Percentiles rank a stretch among this genome's conserved stretches.
Evolutionary conservation across 768 basidiomycete genomes (phyloP).

Genomic region (Pulveroboletus frians): DNA sequence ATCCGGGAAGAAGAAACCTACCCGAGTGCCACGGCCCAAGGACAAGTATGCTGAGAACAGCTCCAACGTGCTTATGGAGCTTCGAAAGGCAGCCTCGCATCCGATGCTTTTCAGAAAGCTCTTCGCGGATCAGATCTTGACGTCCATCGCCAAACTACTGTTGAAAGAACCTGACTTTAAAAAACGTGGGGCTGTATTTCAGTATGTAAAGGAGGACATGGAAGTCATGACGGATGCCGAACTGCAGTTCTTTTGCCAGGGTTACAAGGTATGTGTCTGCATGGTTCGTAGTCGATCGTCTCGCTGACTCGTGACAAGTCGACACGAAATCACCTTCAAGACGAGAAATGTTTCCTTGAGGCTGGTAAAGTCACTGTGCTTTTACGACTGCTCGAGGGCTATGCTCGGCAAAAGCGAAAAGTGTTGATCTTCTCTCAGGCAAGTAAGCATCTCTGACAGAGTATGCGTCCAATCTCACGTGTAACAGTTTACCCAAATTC

Average conservation of each 20-base stretch:
- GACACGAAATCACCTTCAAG: constrained; percentile 67
- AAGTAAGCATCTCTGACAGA: constrained; percentile 13
- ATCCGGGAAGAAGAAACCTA: constrained; percentile 28
- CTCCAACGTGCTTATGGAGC: constrained; percentile 93
- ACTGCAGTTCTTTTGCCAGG: constrained; percentile 77
- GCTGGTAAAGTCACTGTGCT: constrained; percentile 84
- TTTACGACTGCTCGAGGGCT: constrained; percentile 63
- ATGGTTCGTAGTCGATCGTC: not conserved
- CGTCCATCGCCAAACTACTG: constrained; percentile 71
- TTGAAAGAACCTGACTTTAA: constrained; percentile 91
- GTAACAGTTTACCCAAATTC: constrained; percentile 84
- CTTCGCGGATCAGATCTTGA: constrained; percentile 74
- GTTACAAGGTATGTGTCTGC: constrained; percentile 63
- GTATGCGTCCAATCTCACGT: not conserved
- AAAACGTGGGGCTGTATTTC: constrained; percentile 71
- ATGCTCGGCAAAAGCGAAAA: constrained; percentile 65
- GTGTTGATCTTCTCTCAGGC: constrained; percentile 95
- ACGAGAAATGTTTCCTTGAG: constrained; percentile 70
- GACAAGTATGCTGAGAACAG: constrained; percentile 79
- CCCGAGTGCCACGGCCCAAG: constrained; percentile 41
- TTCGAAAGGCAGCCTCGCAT: constrained; percentile 93
- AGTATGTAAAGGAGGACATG: constrained; percentile 95
- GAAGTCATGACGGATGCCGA: constrained; percentile 98
- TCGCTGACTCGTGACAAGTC: constrained; percentile 40
- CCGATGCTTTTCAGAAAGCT: constrained; percentile 90